Evolutionary conservation across 306 rosid species (phyloP).

Genomic region (Prunus fruticosa): DNA sequence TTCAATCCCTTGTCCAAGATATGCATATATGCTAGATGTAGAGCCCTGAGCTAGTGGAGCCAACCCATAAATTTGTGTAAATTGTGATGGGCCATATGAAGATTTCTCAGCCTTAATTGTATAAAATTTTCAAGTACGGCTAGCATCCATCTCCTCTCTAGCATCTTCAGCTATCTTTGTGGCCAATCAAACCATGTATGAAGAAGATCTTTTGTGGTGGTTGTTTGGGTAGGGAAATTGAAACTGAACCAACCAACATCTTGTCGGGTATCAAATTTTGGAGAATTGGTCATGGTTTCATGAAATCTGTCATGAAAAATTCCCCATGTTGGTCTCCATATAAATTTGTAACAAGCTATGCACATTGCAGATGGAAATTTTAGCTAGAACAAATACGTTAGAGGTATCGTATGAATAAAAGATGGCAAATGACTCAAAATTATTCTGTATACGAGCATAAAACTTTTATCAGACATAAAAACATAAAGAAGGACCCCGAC

Average conservation of each 20-base stretch:
- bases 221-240: neutral
- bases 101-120: neutral
- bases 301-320: neutral
- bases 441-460: neutral
- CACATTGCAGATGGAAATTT: neutral
- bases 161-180: neutral
- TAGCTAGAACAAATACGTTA: neutral
- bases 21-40: no score
- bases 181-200: neutral
- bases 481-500: neutral
- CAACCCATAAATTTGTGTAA: slow-evolving; percentile 1
- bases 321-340: neutral
- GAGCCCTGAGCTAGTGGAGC: neutral
- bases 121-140: neutral
- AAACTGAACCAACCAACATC: neutral
- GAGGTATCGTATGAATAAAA: neutral
- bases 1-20: neutral
- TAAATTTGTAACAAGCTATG: neutral
- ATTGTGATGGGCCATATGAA: neutral
- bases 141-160: neutral
- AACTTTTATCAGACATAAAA: neutral
- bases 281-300: neutral
- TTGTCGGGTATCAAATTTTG: neutral
- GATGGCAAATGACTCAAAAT: neutral
- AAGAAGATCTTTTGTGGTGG: neutral